Conservation (phyloP, 2,329 filamentous ascomycete genomes). For the Neurospora sp. region DNA sequence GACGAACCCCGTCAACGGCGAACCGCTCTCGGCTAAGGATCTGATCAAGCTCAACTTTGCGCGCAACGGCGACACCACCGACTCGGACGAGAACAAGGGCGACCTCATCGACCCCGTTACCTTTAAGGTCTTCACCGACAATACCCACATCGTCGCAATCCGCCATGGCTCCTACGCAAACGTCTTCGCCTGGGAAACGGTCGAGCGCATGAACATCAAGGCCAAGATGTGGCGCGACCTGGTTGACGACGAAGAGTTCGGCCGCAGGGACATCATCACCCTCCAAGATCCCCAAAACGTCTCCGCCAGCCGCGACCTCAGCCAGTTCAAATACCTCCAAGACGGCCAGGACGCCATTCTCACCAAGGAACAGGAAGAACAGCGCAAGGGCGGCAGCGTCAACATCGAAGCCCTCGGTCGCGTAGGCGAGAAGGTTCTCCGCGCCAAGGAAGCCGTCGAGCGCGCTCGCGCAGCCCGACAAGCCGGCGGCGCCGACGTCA, state of each 20-base stretch:
- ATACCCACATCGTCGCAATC: constrained; percentile 90
- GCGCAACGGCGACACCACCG: constrained; percentile 67
- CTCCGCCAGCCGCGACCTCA: constrained; percentile 68
- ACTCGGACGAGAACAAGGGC: constrained; percentile 44
- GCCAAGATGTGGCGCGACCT: constrained; percentile 92
- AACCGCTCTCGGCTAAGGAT: constrained; percentile 68
- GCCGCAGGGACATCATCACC: constrained; percentile 85
- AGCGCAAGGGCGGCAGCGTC: constrained; percentile 54
- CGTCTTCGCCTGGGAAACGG: constrained; percentile 92
- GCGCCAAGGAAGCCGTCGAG: constrained; percentile 88
- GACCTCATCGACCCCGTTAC: constrained; percentile 95
- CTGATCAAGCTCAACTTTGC: constrained; percentile 85
- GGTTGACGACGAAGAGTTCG: constrained; percentile 77
- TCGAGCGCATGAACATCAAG: constrained; percentile 93
- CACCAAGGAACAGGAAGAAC: constrained; percentile 60
- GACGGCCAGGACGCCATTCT: constrained; percentile 64
- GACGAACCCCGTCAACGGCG: constrained; percentile 82
- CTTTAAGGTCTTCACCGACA: constrained; percentile 95
- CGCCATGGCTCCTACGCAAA: constrained; percentile 75
- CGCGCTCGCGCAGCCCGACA: constrained; percentile 69
- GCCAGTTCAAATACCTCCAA: constrained; percentile 78
- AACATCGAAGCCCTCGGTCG: constrained; percentile 75
- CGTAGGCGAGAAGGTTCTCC: constrained; percentile 70
- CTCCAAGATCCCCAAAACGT: constrained; percentile 87
- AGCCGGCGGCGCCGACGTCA: constrained; percentile 46